Conservation (phyloP, 495 filamentous ascomycete genomes). For the Penicillium steckii region DNA sequence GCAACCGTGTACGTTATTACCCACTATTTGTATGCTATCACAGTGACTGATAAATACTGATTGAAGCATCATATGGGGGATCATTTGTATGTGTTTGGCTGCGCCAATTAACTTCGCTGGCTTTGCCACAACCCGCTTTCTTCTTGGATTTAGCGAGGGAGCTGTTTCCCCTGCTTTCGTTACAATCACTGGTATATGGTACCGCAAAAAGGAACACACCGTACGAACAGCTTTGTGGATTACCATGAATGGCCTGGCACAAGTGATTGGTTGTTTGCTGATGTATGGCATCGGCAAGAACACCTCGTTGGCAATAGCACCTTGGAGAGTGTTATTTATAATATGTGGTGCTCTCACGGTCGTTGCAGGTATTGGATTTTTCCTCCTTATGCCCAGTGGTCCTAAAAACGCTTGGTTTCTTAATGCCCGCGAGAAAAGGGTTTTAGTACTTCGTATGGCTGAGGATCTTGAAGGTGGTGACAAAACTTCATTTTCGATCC, state of each 20-base stretch:
- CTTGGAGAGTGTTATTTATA: conserved; percentile 49
- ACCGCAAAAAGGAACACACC: conserved; percentile 48
- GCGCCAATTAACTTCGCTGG: conserved; percentile 43
- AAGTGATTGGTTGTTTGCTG: conserved; percentile 52
- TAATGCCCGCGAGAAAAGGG: conserved; percentile 47
- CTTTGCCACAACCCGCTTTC: conserved; percentile 44
- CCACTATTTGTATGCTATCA: too few relatives aligned
- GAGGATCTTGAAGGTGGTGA: conserved; percentile 60
- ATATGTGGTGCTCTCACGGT: conserved; percentile 52
- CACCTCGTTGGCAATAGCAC: conserved; percentile 27
- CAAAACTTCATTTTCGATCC: conserved; percentile 52
- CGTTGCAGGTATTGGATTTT: conserved; percentile 49
- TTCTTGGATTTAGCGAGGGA: conserved; percentile 51
- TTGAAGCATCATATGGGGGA: conserved; percentile 39
- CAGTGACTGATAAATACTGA: not conserved
- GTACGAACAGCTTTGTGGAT: conserved; percentile 43
- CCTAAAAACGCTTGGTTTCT: conserved; percentile 61
- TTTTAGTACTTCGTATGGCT: conserved; percentile 54
- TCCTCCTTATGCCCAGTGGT: conserved; percentile 55
- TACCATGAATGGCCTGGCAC: conserved; percentile 54
- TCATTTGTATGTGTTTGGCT: conserved; percentile 50
- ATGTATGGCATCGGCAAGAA: conserved; percentile 56
- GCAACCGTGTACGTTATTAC: conserved; percentile 21
- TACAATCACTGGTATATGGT: conserved; percentile 33
- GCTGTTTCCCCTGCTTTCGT: conserved; percentile 27